These are phyloP conservation scores for Metschnikowia continentalis DNA, from an alignment of 805 yeast genomes.

Conservation along the genomic window DNA sequence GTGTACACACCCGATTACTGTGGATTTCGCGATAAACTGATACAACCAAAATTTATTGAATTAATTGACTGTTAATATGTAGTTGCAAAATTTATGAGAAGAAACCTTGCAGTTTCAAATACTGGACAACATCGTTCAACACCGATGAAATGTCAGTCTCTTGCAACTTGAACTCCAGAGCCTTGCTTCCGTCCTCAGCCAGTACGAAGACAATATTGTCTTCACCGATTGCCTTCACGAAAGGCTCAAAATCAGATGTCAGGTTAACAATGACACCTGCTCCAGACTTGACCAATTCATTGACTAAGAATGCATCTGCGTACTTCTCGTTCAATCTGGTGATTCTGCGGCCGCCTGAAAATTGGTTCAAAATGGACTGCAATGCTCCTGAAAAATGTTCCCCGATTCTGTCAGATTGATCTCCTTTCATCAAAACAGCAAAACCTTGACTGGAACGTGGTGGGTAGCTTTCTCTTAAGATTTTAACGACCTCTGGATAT, in stretches of 20 bases:
- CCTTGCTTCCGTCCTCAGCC: conserved; percentile 15
- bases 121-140: conserved; percentile 66
- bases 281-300: conserved; percentile 83
- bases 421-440: conserved; percentile 57
- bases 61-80: background rate
- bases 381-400: conserved; percentile 69
- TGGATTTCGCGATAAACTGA: background rate
- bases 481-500: conserved; percentile 91
- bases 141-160: conserved; percentile 29
- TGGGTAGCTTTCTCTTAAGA: conserved; percentile 87
- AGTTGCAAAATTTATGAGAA: background rate
- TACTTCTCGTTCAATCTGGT: conserved; percentile 42
- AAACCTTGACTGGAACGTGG: conserved; percentile 90
- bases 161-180: conserved; percentile 11
- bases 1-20: background rate
- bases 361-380: conserved; percentile 87
- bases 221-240: conserved; percentile 37
- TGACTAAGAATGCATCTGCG: conserved; percentile 58
- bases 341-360: conserved; percentile 77
- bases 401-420: conserved; percentile 36
- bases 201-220: conserved; percentile 54
- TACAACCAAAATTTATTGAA: background rate
- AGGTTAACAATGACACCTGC: conserved; percentile 66
- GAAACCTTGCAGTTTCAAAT: conserved; percentile 79
- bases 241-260: conserved; percentile 43